phyloP scores from a whole-genome alignment of 2,329 filamentous ascomycete genomes.

The Mycosphaerella sp. region DNA sequence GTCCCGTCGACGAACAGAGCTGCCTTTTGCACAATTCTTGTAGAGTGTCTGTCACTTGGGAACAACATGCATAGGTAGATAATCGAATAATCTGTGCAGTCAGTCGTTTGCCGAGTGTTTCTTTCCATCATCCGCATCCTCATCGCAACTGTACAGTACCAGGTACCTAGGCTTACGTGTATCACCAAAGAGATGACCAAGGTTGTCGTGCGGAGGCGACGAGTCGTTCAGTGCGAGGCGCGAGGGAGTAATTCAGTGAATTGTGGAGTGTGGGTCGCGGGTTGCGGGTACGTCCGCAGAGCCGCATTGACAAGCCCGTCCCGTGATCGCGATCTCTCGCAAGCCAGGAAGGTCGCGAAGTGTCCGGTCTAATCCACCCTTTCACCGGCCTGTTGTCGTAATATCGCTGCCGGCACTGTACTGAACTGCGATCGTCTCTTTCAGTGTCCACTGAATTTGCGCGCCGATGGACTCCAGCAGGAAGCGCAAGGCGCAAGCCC shows the following conservation, averaged over 20 bases:
- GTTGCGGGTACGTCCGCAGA: not conserved
- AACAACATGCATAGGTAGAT: too few relatives aligned
- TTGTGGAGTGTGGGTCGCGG: not conserved
- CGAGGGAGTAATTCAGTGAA: not conserved
- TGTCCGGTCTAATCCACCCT: not conserved
- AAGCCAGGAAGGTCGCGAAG: not conserved
- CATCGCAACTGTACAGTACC: too few relatives aligned
- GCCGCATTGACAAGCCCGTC: not conserved
- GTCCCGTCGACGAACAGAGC: too few relatives aligned
- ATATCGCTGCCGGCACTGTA: not conserved
- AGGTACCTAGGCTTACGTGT: not conserved
- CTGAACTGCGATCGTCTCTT: not conserved
- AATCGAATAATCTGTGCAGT: too few relatives aligned
- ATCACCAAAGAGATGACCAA: too few relatives aligned
- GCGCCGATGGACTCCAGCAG: slow-evolving; percentile 38
- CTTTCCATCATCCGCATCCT: too few relatives aligned
- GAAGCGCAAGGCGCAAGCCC: slow-evolving; percentile 52
- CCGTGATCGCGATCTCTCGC: not conserved
- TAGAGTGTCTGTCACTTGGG: too few relatives aligned
- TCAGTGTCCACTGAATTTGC: not conserved
- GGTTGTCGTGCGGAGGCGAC: too few relatives aligned
- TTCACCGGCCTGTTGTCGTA: not conserved
- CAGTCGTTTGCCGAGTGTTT: too few relatives aligned
- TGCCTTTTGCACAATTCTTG: too few relatives aligned
- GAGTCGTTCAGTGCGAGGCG: not conserved